Conservation (phyloP, 1,139 yeast species). For the Lipomyces yarrowii region DNA sequence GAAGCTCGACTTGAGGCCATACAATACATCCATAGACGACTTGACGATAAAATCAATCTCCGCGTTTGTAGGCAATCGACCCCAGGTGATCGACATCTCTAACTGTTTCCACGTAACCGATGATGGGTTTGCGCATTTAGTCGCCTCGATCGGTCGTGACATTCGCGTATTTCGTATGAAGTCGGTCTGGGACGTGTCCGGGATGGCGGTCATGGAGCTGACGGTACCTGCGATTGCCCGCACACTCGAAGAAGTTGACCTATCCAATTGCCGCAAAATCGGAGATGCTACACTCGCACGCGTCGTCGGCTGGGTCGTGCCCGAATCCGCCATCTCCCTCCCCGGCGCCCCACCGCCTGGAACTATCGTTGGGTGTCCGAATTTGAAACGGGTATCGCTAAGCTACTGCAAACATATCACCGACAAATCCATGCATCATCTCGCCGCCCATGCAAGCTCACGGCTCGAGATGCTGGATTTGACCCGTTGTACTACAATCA, state of each 20-base stretch:
- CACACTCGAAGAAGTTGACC: slow-evolving; percentile 59
- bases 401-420: slow-evolving; percentile 77
- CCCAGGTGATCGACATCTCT: slow-evolving; percentile 61
- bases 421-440: slow-evolving; percentile 64
- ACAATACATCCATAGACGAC: slow-evolving; percentile 65
- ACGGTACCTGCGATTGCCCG: slow-evolving; percentile 67
- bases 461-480: slow-evolving; percentile 61
- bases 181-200: slow-evolving; percentile 76
- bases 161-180: slow-evolving; percentile 60
- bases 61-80: slow-evolving; percentile 71
- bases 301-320: slow-evolving; percentile 56
- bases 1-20: slow-evolving; percentile 58
- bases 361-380: slow-evolving; percentile 57
- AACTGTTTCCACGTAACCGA: slow-evolving; percentile 78
- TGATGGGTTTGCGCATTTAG: slow-evolving; percentile 69
- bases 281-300: slow-evolving; percentile 70
- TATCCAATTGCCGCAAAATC: slow-evolving; percentile 73
- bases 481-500: slow-evolving; percentile 75
- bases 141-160: slow-evolving; percentile 71
- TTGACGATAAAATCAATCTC: slow-evolving; percentile 58
- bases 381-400: slow-evolving; percentile 55
- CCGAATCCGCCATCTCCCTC: slow-evolving; percentile 5
- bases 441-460: slow-evolving; percentile 60
- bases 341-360: slow-evolving; percentile 36
- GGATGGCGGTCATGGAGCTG: slow-evolving; percentile 79